phyloP scores from a whole-genome alignment of 768 basidiomycete genomes.

The Dentipellis fragilis region DNA sequence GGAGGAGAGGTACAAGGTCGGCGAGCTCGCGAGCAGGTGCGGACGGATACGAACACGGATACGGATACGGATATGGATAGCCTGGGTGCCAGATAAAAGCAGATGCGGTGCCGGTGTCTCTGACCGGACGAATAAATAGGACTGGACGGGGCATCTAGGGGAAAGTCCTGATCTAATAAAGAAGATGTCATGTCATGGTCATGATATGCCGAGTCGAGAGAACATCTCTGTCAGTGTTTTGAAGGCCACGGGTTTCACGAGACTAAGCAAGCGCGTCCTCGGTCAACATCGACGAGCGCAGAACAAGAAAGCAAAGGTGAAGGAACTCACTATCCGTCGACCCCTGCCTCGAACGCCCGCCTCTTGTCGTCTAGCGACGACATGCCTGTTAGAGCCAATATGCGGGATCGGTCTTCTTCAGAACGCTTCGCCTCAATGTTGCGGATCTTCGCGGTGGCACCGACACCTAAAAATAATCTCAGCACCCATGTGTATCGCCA shows the following conservation, averaged over 20 bases:
- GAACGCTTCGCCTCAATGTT: conserved; percentile 43
- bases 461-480: conserved; percentile 43
- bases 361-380: conserved; percentile 90
- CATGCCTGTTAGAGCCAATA: conserved; percentile 88
- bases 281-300: neutral
- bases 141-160: neutral
- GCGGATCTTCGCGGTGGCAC: conserved; percentile 78
- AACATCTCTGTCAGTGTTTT: conserved; percentile 83
- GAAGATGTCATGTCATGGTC: conserved; percentile 14
- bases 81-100: neutral
- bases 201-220: conserved; percentile 50
- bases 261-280: conserved; percentile 30
- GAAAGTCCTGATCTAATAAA: conserved; percentile 1
- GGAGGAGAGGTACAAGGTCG: neutral
- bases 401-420: conserved; percentile 29
- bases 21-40: no score
- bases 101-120: neutral
- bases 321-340: conserved; percentile 82
- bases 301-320: neutral
- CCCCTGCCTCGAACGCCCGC: conserved; percentile 83
- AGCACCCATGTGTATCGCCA: neutral
- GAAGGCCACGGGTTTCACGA: conserved; percentile 95
- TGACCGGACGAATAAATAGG: neutral
- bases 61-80: no score
- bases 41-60: neutral